These are phyloP conservation scores for Lepidopterella palustris DNA, from an alignment of 495 filamentous ascomycete species.

Conservation along the genomic window DNA sequence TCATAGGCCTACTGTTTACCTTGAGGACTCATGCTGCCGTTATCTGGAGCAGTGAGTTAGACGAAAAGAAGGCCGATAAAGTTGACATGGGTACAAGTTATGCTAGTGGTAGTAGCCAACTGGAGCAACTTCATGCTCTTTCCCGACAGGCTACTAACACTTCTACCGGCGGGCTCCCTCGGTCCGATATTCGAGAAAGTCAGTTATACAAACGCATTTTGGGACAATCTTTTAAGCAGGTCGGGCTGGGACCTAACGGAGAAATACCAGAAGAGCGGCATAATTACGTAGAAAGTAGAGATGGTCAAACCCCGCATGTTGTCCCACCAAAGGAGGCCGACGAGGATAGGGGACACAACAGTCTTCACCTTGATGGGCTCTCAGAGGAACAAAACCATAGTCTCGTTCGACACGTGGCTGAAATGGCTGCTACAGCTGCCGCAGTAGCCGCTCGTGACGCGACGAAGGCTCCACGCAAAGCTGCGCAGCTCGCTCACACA, in stretches of 20 bases:
- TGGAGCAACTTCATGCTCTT: conserved; percentile 7
- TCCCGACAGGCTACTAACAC: conserved; percentile 17
- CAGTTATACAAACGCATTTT: conserved; percentile 89
- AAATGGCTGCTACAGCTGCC: conserved; percentile 87
- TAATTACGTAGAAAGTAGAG: conserved; percentile 1
- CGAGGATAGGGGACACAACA: conserved; percentile 38
- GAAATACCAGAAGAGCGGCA: conserved; percentile 8
- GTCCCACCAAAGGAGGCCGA: conserved; percentile 45
- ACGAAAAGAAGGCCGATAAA: conserved; percentile 64
- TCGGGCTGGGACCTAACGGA: conserved; percentile 48
- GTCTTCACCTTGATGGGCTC: conserved; percentile 56
- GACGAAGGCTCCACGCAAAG: conserved; percentile 46
- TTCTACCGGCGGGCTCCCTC: conserved; percentile 14
- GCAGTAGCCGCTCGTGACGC: conserved; percentile 80
- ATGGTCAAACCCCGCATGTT: conserved; percentile 30
- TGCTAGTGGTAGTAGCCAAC: conserved; percentile 8
- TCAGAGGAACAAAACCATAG: conserved; percentile 71
- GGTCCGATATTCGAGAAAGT: conserved; percentile 60
- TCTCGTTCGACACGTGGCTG: conserved; percentile 75
- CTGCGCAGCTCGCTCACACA: conserved; percentile 36
- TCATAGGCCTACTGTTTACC: conserved; percentile 94
- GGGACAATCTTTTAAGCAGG: conserved; percentile 77
- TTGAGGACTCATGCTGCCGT: conserved; percentile 91
- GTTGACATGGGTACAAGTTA: conserved; percentile 23
- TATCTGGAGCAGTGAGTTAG: conserved; percentile 85